These are phyloP conservation scores for Secale cereale DNA, from an alignment of 176 grass and related monocot genomes.

Conservation along the genomic window DNA sequence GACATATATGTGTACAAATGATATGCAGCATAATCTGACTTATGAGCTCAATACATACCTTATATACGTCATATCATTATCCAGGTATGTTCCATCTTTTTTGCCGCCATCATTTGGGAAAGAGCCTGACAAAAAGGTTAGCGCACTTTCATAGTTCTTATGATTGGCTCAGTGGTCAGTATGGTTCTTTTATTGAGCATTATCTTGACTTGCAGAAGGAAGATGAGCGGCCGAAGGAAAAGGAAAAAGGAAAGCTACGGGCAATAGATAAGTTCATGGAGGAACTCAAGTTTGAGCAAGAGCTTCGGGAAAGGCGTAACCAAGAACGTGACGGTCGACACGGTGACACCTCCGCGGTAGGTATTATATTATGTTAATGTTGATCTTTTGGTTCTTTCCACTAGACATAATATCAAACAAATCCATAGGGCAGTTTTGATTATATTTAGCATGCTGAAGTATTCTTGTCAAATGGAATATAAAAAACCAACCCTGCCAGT, in stretches of 20 bases:
- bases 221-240: conserved; percentile 92
- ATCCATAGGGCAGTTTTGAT: neutral
- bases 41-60: conserved; percentile 29
- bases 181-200: conserved; percentile 18
- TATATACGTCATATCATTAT: conserved; percentile 45
- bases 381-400: conserved; percentile 10
- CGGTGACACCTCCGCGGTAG: conserved; percentile 63
- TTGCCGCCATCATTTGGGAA: conserved; percentile 83
- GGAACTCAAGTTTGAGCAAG: conserved; percentile 95
- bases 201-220: conserved; percentile 60
- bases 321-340: conserved; percentile 83
- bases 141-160: conserved; percentile 20
- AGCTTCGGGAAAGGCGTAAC: conserved; percentile 75
- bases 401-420: neutral
- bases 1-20: conserved; percentile 10
- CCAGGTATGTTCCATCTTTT: conserved; percentile 98
- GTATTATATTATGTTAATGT: conserved; percentile 25
- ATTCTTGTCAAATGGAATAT: neutral
- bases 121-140: conserved; percentile 92
- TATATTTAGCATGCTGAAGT: conserved; percentile 20
- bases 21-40: neutral
- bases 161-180: neutral
- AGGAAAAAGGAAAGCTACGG: conserved; percentile 88
- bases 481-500: neutral
- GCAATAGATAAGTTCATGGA: conserved; percentile 96